Evolutionary conservation across 2,329 filamentous ascomycete genomes (phyloP).

Genomic region (Aspergillus clavatus): DNA sequence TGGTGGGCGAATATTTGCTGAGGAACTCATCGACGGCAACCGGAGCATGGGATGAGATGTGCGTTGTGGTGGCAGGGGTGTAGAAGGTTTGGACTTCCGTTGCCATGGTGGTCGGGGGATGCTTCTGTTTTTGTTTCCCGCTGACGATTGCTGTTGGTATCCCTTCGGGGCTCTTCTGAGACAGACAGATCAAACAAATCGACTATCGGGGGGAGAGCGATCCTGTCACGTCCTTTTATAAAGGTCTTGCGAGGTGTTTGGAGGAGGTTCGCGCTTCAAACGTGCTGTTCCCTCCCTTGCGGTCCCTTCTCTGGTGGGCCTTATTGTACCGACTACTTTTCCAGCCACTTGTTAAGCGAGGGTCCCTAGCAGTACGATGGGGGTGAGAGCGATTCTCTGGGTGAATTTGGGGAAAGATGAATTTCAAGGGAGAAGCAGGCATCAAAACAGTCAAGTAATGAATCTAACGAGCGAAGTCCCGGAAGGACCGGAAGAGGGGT

Average conservation of each 20-base stretch:
- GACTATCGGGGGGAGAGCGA: background rate
- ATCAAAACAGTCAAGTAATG: background rate
- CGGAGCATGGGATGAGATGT: constrained; percentile 28
- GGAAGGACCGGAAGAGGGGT: background rate
- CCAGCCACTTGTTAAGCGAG: background rate
- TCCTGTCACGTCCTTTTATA: background rate
- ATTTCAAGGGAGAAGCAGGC: background rate
- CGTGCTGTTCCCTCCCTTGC: background rate
- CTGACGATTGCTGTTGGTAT: background rate
- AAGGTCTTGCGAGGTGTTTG: no score
- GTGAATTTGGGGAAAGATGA: background rate
- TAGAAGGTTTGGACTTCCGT: constrained; percentile 34
- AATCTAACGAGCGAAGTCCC: background rate
- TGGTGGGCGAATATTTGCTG: constrained; percentile 30
- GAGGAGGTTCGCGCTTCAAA: background rate
- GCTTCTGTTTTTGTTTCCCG: background rate
- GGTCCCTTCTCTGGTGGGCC: background rate
- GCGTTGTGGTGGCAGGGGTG: constrained; percentile 26
- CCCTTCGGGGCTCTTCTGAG: no score
- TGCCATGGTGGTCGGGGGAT: constrained; percentile 18
- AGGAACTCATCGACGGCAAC: constrained; percentile 31
- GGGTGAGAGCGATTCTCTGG: no score
- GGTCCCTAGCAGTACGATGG: background rate
- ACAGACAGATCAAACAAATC: no score
- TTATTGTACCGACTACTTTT: background rate